A percentile compares a stretch with the other conserved stretches of the same genome.
These are phyloP conservation scores for Tritrichomonas foetus DNA, from an alignment of 208 protist species.

Conservation along the genomic window DNA sequence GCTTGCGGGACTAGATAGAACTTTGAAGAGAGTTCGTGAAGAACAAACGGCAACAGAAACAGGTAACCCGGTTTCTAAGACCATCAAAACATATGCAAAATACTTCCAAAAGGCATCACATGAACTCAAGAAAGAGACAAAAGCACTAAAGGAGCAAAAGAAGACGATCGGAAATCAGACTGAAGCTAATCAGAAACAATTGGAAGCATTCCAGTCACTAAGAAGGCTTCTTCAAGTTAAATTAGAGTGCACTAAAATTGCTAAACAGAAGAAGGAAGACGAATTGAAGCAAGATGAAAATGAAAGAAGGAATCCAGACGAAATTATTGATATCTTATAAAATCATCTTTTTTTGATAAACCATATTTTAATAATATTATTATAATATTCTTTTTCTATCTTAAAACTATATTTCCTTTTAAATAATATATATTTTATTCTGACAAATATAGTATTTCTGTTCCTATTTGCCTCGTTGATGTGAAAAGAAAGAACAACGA, in stretches of 20 bases:
- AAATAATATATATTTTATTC: too few relatives aligned
- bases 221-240: constrained; percentile 18
- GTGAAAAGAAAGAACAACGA: too few relatives aligned
- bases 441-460: too few relatives aligned
- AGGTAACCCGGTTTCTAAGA: neutral
- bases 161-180: neutral
- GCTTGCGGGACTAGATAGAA: neutral
- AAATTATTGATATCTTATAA: too few relatives aligned
- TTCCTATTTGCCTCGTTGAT: too few relatives aligned
- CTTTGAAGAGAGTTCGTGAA: neutral
- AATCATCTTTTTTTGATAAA: too few relatives aligned
- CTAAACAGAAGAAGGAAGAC: neutral
- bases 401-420: too few relatives aligned
- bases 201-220: neutral
- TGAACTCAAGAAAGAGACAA: neutral
- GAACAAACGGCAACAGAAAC: neutral
- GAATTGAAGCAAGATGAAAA: neutral
- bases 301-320: too few relatives aligned
- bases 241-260: neutral
- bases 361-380: too few relatives aligned
- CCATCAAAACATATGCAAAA: neutral
- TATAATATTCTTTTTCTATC: too few relatives aligned
- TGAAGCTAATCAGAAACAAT: neutral
- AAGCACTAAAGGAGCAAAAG: neutral
- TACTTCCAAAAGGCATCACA: constrained; percentile 12